A percentile compares a stretch with the other conserved stretches of the same genome.
Conservation (phyloP, 73 alveolate genomes). For the Blepharisma japonicum region DNA sequence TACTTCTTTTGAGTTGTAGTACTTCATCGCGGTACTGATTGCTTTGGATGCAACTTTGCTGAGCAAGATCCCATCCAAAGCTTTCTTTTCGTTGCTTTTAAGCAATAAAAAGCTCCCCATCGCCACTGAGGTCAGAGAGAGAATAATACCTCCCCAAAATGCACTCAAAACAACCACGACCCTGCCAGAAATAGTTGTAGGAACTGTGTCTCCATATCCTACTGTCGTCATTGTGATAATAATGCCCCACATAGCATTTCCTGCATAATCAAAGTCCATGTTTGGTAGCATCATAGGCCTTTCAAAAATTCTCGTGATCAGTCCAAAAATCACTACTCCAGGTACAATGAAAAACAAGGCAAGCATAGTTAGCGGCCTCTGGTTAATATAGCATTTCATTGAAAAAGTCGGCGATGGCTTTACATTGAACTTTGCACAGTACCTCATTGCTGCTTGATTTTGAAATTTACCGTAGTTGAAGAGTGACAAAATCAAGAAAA, state of each 20-base stretch:
- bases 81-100: constrained; percentile 8
- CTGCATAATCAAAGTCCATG: constrained; percentile 12
- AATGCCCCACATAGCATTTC: constrained; percentile 37
- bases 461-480: constrained; percentile 18
- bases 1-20: too few species aligned
- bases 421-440: neutral
- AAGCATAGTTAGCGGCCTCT: neutral
- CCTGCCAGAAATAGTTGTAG: neutral
- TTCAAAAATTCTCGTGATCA: constrained; percentile 6
- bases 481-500: neutral
- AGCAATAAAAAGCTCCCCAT: neutral
- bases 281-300: neutral
- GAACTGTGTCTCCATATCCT: constrained; percentile 22
- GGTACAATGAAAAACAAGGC: constrained; percentile 1
- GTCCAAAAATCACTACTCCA: neutral
- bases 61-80: constrained; percentile 1
- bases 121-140: neutral
- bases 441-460: constrained; percentile 19
- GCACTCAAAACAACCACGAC: constrained; percentile 16
- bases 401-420: neutral
- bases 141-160: constrained; percentile 25
- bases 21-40: neutral
- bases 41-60: constrained; percentile 10
- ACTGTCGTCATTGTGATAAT: constrained; percentile 27
- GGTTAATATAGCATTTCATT: constrained; percentile 3